Evolutionary conservation across 1,139 yeast species (phyloP), one percentile per base, ranked within the genome.

Genomic region (Candida buenavistaensis): DNA sequence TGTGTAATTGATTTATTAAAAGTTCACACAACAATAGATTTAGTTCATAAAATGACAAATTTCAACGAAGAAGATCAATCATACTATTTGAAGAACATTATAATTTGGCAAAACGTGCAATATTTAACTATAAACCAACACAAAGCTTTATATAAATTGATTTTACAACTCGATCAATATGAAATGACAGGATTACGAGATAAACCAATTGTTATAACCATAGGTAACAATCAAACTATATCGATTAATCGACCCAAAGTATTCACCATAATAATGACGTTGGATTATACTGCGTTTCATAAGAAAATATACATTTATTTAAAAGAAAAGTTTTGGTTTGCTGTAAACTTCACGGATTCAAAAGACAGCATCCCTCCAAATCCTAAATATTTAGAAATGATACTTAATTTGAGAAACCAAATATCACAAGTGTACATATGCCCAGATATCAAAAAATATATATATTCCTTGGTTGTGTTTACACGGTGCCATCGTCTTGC

Each of bases 301-400:
- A 43, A 47, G 8, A 48, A 48, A 36, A 37, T 62, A 5, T 49
- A 62, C 36, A 66, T 57, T 28, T 54, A 49, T 25, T 48, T 70
- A 26, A 68, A 66, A 44, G 68, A 62, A 40, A 55, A 60, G 44
- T 67, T 69, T 44, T 64, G 72, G 70, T 67, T 67, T 37, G 53
- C 60, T n/a, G 47, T 40, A 14, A 34, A 39, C 36, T 39, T 38
- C 24, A 29, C n/a, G n/a, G n/a, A n/a, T n/a, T n/a, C n/a, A n/a
- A n/a, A n/a, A 6, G 17, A 14, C 4, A 6, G n/a, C 10, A 12
- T 7, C 14, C 28, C 11, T 14, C 20, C 28, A 11, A 14, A 19
- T 4, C 10, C 10, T 3, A 15, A 23, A 9, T 43, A 43, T 23
- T 21, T 24, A 12, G 33, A 40, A 3, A 35, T 33, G 6, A 38